Evolutionary conservation across 1,284 basidiomycete species (phyloP), one percentile per base, ranked within the genome.

Genomic region (Cerioporus squamosus): DNA sequence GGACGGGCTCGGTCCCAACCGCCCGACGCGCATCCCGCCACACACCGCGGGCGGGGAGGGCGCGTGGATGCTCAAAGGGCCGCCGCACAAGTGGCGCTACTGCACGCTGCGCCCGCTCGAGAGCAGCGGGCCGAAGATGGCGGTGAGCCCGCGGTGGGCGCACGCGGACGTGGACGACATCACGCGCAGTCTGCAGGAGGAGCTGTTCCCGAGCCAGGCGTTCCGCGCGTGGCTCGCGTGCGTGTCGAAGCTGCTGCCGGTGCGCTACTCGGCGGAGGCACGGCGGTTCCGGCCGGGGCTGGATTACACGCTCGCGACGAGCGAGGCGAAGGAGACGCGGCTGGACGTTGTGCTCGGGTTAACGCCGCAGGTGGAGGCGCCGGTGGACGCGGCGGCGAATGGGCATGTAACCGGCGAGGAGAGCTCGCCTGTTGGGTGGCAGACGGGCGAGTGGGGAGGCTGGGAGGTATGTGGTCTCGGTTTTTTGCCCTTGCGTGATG

Each of bases 71-170:
- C 70, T 94, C 64, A 84, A 86, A 65, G 95, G 96, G 2, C 97
- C 97, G 6, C 93, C 96, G 26, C 95, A 97, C 75, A 95, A 96
- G 75, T 93, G 94, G 82, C 91, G 97, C 36, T 98, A 95, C 77
- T 90, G 92, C 67, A 81, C 82, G 2, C 86, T 95, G 31, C 66
- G 66, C 39, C 60, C 66, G 23, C 51, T 49, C 10, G 62, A 57
- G 23, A 55, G 54, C 33, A 50, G 46, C 22, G 66, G 63, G 9
- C 66, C 62, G 52, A 51, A 54, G 51, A 59, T 55, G 61, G 69
- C 77, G 12, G 81, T 83, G 43, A 75, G 75, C 31, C 84, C 83
- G 42, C 79, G 80, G 39, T 78, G 80, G 45, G 81, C 83, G 47
- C 78, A 81, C 54, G 74, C 75, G 23, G 81, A 81, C 17, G 77